Evolutionary conservation across 2,329 filamentous ascomycete species (phyloP).

Genomic region (Rhexocercosporidium sp.): DNA sequence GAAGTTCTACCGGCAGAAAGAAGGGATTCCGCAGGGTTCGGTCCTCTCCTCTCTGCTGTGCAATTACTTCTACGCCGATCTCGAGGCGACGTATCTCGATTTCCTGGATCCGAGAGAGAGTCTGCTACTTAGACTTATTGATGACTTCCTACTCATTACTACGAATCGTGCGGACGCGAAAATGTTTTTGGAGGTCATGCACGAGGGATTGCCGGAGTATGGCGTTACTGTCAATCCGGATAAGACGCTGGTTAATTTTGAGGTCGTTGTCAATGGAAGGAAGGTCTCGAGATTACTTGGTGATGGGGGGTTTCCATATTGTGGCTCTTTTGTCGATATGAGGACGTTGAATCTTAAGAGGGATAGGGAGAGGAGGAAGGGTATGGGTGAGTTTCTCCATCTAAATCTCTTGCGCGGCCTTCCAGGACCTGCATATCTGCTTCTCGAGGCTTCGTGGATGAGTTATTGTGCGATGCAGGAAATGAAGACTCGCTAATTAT

Average conservation of each 20-base stretch:
- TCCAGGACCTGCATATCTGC: no score
- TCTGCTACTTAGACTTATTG: constrained; percentile 81
- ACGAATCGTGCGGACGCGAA: constrained; percentile 68
- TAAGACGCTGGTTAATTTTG: constrained; percentile 89
- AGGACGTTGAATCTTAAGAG: constrained; percentile 76
- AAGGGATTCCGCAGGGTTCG: constrained; percentile 92
- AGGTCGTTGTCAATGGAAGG: constrained; percentile 59
- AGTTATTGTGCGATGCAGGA: not conserved
- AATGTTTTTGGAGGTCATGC: constrained; percentile 80
- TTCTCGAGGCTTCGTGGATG: not conserved
- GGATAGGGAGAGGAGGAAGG: constrained; percentile 60
- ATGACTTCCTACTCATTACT: constrained; percentile 92
- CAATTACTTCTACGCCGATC: constrained; percentile 93
- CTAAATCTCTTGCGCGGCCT: no score
- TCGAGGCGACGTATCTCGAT: constrained; percentile 71
- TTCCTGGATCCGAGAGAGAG: constrained; percentile 68
- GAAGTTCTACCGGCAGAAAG: constrained; percentile 84
- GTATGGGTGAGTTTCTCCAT: constrained; percentile 53
- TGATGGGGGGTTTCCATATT: constrained; percentile 78
- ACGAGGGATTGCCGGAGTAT: constrained; percentile 76
- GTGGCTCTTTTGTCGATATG: constrained; percentile 79
- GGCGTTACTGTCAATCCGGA: constrained; percentile 76
- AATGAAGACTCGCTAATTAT: not conserved
- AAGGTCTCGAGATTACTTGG: constrained; percentile 56
- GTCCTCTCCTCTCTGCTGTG: constrained; percentile 86